Evolutionary conservation across 1,284 basidiomycete genomes (phyloP), one percentile per base, ranked within the genome.

Genomic region (Boletus smithii): DNA sequence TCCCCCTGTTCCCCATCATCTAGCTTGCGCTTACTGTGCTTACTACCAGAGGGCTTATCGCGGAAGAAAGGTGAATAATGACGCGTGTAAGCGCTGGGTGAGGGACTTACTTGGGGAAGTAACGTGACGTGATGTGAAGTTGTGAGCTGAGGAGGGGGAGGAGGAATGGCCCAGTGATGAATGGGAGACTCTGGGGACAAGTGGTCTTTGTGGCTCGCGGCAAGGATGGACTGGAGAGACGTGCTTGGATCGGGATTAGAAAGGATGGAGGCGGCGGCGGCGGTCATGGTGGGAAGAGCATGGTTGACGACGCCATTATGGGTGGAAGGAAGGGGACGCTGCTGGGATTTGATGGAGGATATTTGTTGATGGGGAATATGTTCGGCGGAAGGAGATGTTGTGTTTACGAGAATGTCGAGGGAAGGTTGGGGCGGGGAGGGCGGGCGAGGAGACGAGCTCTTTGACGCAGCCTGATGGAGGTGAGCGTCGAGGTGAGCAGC

Each of bases 1-100:
- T 89, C 86, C 39, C 85, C 82, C 5, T 71, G 69, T 17, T 87
- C 83, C 0, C 73, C 57, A 42, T 83, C 80, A 36, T 89, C 87
- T 24, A 85, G 72, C 65, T 88, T 88, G 53, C 87, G 86, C 66
- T 90, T 90, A 40, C 73, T 72, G 36, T 67, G 65, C 58, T 68
- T 69, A 37, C 42, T 49, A 14, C 49, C 53, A 5, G 64, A 63
- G 23, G 63, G 62, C 67, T 66, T 67, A 55, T 57, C 59, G 63
- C 35, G 42, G 24, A 39, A 42, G 49, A 24, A 34, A 22, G 42
- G 48, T 60, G 42, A 62, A 54, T 32, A 37, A 51, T 26, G 55
- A 56, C 63, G 61, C 61, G 56, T 48, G 56, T 66, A 64, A 56
- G 61, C 62, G 65, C 66, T 62, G 53, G 43, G 36, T 5, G 26